Conservation (phyloP, 106 monocot species). For the Acorus calamus region DNA sequence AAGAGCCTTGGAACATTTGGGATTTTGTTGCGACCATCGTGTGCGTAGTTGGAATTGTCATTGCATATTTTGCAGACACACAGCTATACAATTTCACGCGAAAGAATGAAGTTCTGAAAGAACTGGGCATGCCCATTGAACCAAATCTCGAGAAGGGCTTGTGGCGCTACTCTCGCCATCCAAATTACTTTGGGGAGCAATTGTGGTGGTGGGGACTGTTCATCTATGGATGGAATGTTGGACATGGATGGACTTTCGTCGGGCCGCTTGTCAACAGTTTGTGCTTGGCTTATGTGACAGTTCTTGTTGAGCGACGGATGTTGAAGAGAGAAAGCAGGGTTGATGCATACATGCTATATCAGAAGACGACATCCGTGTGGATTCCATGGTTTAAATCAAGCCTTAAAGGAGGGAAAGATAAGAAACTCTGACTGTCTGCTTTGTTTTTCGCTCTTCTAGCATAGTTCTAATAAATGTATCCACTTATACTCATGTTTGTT, state of each 20-base stretch:
- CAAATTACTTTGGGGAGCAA: slow-evolving; percentile 95
- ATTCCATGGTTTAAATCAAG: slow-evolving; percentile 80
- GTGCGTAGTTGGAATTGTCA: slow-evolving; percentile 52
- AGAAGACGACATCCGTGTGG: slow-evolving; percentile 74
- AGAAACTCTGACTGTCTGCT: slow-evolving; percentile 13
- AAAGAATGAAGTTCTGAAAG: slow-evolving; percentile 41
- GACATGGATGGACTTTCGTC: slow-evolving; percentile 66
- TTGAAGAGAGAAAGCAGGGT: slow-evolving; percentile 51
- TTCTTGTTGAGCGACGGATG: slow-evolving; percentile 75
- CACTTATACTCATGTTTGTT: too few species aligned
- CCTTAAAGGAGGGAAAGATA: slow-evolving; percentile 26
- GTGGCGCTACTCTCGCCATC: slow-evolving; percentile 88
- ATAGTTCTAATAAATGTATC: too few species aligned
- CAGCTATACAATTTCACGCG: slow-evolving; percentile 62
- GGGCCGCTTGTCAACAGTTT: slow-evolving; percentile 74
- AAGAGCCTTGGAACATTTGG: slow-evolving; percentile 39
- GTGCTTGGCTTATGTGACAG: slow-evolving; percentile 72
- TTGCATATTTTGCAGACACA: slow-evolving; percentile 84
- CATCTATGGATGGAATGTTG: slow-evolving; percentile 61
- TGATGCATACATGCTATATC: slow-evolving; percentile 66
- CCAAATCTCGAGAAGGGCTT: slow-evolving; percentile 65
- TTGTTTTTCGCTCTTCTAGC: too few species aligned
- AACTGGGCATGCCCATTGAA: slow-evolving; percentile 25
- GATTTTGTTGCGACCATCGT: slow-evolving; percentile 36
- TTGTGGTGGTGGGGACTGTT: slow-evolving; percentile 94